Evolutionary conservation across 495 filamentous ascomycete species (phyloP).

Genomic region (Aspergillus olivimuriae): DNA sequence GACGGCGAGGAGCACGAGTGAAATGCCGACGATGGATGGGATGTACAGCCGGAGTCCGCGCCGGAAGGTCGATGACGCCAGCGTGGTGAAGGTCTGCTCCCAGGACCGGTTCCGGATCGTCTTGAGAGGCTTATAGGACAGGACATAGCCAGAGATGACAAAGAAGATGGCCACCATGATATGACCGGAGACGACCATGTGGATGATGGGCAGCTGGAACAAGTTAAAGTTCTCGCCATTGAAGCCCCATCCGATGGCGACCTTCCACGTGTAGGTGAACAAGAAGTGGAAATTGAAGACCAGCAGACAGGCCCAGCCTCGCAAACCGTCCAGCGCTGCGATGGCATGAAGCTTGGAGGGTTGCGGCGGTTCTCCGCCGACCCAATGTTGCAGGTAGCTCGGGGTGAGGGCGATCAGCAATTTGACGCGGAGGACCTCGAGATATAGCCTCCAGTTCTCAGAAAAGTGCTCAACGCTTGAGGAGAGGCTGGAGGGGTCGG

Average conservation of each 20-base stretch:
- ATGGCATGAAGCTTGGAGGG: constrained; percentile 35
- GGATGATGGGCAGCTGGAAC: constrained; percentile 58
- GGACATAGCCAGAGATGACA: constrained; percentile 63
- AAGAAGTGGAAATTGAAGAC: constrained; percentile 52
- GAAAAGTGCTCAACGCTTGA: constrained; percentile 15
- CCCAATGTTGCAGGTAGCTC: constrained; percentile 34
- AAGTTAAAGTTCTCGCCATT: constrained; percentile 45
- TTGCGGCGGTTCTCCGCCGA: constrained; percentile 27
- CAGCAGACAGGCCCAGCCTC: constrained; percentile 45
- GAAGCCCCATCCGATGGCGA: constrained; percentile 42
- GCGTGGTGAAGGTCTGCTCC: constrained; percentile 38
- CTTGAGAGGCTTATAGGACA: constrained; percentile 59
- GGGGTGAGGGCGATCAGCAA: constrained; percentile 32
- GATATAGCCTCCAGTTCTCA: constrained; percentile 24
- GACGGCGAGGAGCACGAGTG: constrained; percentile 48
- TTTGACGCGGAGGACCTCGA: constrained; percentile 23
- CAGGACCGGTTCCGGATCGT: constrained; percentile 49
- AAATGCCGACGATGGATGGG: constrained; percentile 50
- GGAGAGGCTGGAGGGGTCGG: constrained; percentile 17
- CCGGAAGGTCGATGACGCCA: constrained; percentile 60
- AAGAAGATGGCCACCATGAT: constrained; percentile 73
- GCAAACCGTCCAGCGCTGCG: constrained; percentile 43
- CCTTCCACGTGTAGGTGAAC: constrained; percentile 45
- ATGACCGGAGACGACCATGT: constrained; percentile 56
- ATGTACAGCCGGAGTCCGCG: constrained; percentile 58